These are phyloP conservation scores for Tolypocladium album DNA, from an alignment of 2,329 filamentous ascomycete species.

Conservation along the genomic window DNA sequence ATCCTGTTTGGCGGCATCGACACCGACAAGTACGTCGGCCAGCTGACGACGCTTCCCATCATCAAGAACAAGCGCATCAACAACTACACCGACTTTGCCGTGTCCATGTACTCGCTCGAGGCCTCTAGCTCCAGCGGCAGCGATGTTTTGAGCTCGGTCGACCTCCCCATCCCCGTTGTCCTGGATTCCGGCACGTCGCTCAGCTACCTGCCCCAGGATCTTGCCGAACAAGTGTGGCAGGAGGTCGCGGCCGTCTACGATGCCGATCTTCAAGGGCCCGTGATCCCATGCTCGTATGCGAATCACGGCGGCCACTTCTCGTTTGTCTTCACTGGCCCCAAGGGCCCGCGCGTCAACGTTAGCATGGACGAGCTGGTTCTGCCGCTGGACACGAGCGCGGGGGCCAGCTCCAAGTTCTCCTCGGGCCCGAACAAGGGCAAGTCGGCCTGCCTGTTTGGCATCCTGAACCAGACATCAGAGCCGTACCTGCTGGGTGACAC, in stretches of 20 bases:
- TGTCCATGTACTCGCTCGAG: constrained; percentile 35
- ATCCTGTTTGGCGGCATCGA: constrained; percentile 78
- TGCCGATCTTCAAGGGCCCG: constrained; percentile 21
- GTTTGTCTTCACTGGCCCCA: constrained; percentile 40
- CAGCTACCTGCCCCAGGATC: constrained; percentile 54
- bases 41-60: constrained; percentile 51
- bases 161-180: constrained; percentile 46
- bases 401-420: constrained; percentile 24
- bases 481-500: constrained; percentile 44
- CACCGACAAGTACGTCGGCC: constrained; percentile 58
- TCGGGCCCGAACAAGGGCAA: constrained; percentile 32
- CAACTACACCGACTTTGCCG: constrained; percentile 33
- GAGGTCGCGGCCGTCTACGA: constrained; percentile 43
- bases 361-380: constrained; percentile 47
- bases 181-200: constrained; percentile 69
- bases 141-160: constrained; percentile 30
- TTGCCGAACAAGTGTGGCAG: constrained; percentile 42
- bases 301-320: constrained; percentile 35
- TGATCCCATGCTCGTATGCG: constrained; percentile 39
- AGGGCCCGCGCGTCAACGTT: constrained; percentile 39
- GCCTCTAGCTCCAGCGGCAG: constrained; percentile 38
- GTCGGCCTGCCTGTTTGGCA: constrained; percentile 43
- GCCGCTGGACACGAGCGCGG: constrained; percentile 23
- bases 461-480: constrained; percentile 34
- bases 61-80: constrained; percentile 28